Evolutionary conservation across 345 rosid species (phyloP).

Genomic region (Durio zibethinus): DNA sequence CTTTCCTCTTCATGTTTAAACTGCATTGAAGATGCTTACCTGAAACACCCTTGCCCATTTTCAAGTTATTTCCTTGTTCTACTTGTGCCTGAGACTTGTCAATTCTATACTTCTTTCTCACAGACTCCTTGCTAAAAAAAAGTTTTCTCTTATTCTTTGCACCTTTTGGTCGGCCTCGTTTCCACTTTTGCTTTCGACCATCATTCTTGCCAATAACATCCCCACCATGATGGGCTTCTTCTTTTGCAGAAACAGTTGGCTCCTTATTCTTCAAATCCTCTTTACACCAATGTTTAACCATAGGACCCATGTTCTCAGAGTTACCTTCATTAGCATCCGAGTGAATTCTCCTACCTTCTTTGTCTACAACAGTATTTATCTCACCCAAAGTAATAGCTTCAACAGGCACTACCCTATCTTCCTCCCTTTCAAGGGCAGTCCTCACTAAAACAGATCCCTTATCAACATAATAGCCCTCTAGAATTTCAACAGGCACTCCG

Average conservation of each 20-base stretch:
- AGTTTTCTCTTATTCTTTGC: constrained; percentile 18
- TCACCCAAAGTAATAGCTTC: background rate
- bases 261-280: constrained; percentile 20
- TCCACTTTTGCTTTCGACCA: background rate
- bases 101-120: constrained; percentile 5
- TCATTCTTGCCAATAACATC: constrained; percentile 6
- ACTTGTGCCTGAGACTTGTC: background rate
- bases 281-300: constrained; percentile 15
- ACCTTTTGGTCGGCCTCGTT: constrained; percentile 24
- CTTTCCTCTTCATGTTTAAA: background rate
- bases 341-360: background rate
- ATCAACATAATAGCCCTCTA: background rate
- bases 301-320: background rate
- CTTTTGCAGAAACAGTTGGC: background rate
- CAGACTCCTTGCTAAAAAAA: background rate
- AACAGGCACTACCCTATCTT: background rate
- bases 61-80: constrained; percentile 16
- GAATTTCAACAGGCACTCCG: background rate
- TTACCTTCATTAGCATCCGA: constrained; percentile 10
- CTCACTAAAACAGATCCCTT: background rate
- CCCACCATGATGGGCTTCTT: background rate
- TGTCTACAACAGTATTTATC: background rate
- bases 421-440: background rate
- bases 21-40: background rate
- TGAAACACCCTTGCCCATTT: background rate